Evolutionary conservation across 2,329 filamentous ascomycete genomes (phyloP), one percentile per base, ranked within the genome.

Genomic region (Leptographium lundbergii): DNA sequence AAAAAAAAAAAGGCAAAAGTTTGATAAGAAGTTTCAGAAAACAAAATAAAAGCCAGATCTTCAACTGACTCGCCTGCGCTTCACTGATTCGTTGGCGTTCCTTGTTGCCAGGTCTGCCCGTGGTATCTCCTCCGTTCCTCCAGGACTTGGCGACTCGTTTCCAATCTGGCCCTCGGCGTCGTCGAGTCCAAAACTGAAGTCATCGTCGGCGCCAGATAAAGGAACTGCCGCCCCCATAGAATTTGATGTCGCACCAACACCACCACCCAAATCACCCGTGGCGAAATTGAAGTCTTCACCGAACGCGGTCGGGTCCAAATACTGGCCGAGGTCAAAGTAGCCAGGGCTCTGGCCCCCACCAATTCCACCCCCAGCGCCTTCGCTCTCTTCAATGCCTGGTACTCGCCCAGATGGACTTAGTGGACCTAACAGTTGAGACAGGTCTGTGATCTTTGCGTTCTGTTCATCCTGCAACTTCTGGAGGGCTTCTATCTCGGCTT

Each of bases 401-500:
- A 95, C 88, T 19, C 81, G 80, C 5, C 89, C 90, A 0, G 83
- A 88, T 0, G 91, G 91, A 66, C 86, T 91, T 14, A 95, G 77
- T 0, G 91, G 91, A 7, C 88, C 85, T 9, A 96, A 78, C 19
- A 90, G 75, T 59, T 82, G 84, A 57, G 84, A 84, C 11, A 96
- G 77, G 60, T 88, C 84, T 62, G 88, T 82, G 1, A 96, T 87
- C 55, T 88, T 87, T 54, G 80, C 80, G 61, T 87, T 85, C 67
- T 96, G 91, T 61, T 92, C 85, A 27, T 83, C 81, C 68, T 95
- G 89, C 66, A 96, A 77, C 51, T 85, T 86, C 63, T 89, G 83
- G 2, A 97, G 77, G 34, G 87, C 80, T 57, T 94, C 88, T 32
- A 96, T 81, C 62, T 95, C 88, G 17, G 86, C 77, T 62, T 87